Conservation (phyloP, 2,329 filamentous ascomycete genomes). For the Xylaria multiplex region DNA sequence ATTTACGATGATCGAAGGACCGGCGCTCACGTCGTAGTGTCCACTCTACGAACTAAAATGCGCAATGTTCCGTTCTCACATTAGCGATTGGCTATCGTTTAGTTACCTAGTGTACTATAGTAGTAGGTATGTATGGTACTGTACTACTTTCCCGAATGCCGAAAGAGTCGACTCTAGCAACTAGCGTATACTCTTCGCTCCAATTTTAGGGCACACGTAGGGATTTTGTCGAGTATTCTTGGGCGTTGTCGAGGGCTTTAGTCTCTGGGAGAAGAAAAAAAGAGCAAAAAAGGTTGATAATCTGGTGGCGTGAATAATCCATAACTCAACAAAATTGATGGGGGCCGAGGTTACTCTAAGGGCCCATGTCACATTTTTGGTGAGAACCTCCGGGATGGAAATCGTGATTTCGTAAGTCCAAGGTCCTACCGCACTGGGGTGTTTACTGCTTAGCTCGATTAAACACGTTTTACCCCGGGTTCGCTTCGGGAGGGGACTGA, state of each 20-base stretch:
- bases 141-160: slow-evolving; percentile 17
- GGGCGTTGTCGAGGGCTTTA: not conserved
- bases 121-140: not conserved
- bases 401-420: not conserved
- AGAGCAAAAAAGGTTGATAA: not conserved
- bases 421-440: not conserved
- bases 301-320: not conserved
- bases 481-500: not conserved
- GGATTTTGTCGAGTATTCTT: slow-evolving; percentile 8
- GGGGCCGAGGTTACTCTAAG: not conserved
- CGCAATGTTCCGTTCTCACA: slow-evolving; percentile 21
- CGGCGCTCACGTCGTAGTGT: slow-evolving; percentile 12
- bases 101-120: not conserved
- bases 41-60: slow-evolving; percentile 7
- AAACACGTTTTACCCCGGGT: not conserved
- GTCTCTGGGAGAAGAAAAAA: not conserved
- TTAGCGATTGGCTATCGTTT: slow-evolving; percentile 4
- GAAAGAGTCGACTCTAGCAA: slow-evolving; percentile 7
- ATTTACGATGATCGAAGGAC: slow-evolving; percentile 7
- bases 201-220: slow-evolving; percentile 6
- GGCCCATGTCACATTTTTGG: not conserved
- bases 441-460: not conserved
- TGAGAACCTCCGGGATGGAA: not conserved
- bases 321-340: not conserved
- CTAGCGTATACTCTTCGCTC: slow-evolving; percentile 10